A percentile compares a stretch with the other conserved stretches of the same genome.
Evolutionary conservation across 2,329 filamentous ascomycete species (phyloP).

Genomic region (Dactylonectria estremocensis): DNA sequence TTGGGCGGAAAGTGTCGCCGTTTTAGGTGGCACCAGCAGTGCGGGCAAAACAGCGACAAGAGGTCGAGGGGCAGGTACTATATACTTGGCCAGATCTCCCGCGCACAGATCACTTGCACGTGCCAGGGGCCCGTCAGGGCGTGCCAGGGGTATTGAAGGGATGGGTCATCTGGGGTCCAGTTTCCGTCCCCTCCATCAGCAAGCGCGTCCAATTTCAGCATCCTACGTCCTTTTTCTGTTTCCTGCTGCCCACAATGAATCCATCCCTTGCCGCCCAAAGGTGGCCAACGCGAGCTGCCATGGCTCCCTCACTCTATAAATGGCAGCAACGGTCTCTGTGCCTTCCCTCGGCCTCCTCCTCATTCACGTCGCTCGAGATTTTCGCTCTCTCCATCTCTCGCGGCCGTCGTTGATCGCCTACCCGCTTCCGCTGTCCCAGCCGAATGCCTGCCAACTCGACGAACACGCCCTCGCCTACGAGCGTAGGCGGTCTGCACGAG

Average conservation of each 20-base stretch:
- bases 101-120: neutral
- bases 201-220: neutral
- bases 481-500: no score
- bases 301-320: neutral
- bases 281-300: neutral
- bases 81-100: neutral
- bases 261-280: neutral
- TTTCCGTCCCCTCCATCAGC: neutral
- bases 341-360: neutral
- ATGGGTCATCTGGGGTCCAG: no score
- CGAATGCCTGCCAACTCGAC: no score
- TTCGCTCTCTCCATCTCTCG: no score
- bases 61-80: conserved; percentile 20
- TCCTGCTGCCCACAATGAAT: neutral
- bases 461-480: no score
- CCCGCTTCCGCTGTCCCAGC: no score
- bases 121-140: no score
- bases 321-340: neutral
- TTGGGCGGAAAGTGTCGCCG: conserved; percentile 28
- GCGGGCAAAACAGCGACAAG: conserved; percentile 4
- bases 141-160: no score
- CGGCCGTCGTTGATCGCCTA: no score
- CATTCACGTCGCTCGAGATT: neutral
- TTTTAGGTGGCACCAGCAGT: conserved; percentile 22
- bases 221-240: neutral